Percentiles rank a stretch among this genome's conserved stretches.
These are phyloP conservation scores for Centella asiatica DNA, from an alignment of 129 eudicot species.

Conservation along the genomic window DNA sequence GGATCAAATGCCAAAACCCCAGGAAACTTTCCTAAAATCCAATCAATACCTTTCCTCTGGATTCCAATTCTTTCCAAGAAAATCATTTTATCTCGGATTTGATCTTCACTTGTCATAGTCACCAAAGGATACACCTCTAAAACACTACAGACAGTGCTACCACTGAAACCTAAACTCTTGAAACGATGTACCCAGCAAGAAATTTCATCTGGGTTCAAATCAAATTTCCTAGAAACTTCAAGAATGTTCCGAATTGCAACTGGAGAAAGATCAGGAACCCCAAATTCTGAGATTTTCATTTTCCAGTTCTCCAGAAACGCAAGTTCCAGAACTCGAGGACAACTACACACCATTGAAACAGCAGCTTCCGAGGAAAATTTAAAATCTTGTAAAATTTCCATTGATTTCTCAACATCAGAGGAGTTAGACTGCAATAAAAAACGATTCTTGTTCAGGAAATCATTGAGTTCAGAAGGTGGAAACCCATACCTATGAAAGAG, in stretches of 20 bases:
- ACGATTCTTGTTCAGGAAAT: constrained; percentile 36
- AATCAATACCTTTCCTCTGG: constrained; percentile 32
- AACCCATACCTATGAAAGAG: constrained; percentile 64
- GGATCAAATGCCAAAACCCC: constrained; percentile 40
- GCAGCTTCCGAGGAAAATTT: constrained; percentile 28
- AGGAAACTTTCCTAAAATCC: constrained; percentile 31
- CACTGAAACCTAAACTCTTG: constrained; percentile 57
- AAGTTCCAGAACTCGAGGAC: constrained; percentile 55
- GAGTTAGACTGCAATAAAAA: constrained; percentile 34
- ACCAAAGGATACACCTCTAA: constrained; percentile 50
- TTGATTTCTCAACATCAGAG: constrained; percentile 36
- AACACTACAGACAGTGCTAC: constrained; percentile 44
- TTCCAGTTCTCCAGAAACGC: constrained; percentile 53
- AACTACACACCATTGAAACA: constrained; percentile 37
- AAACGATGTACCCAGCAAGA: constrained; percentile 35
- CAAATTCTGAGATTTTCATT: constrained; percentile 26
- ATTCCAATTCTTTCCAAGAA: constrained; percentile 52
- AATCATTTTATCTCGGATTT: constrained; percentile 28
- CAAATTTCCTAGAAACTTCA: constrained; percentile 46
- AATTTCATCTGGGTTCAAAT: constrained; percentile 51
- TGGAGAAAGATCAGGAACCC: constrained; percentile 13
- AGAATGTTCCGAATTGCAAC: constrained; percentile 36
- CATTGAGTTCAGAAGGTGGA: constrained; percentile 31
- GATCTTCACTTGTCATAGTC: constrained; percentile 33
- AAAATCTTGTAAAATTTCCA: constrained; percentile 42